A percentile compares a stretch with the other conserved stretches of the same genome.
These are phyloP conservation scores for Parafenestella ontariensis DNA, from an alignment of 2,329 filamentous ascomycete species.

Conservation along the genomic window DNA sequence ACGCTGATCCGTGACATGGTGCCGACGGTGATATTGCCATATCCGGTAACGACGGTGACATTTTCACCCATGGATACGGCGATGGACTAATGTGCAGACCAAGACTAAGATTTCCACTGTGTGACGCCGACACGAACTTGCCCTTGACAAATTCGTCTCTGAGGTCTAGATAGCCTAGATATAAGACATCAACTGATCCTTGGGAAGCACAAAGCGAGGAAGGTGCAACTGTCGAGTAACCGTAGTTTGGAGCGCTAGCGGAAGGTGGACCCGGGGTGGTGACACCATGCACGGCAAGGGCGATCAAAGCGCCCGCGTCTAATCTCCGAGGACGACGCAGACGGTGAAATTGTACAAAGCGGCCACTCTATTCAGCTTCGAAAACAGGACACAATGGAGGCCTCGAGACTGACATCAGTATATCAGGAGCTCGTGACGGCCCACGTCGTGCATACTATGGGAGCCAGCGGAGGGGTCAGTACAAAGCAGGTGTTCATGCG, in stretches of 20 bases:
- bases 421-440: too few relatives aligned
- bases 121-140: constrained; percentile 27
- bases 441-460: too few relatives aligned
- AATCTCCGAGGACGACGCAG: constrained; percentile 37
- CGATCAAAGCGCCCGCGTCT: constrained; percentile 27
- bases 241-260: constrained; percentile 1
- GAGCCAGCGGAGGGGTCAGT: too few relatives aligned
- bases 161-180: constrained; percentile 11
- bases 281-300: constrained; percentile 25
- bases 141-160: background rate
- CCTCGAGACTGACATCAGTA: background rate
- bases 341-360: constrained; percentile 19
- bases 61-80: constrained; percentile 5
- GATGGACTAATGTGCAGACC: constrained; percentile 1
- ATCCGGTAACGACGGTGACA: background rate
- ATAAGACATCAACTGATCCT: constrained; percentile 8
- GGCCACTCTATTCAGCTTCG: background rate
- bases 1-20: background rate
- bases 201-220: background rate
- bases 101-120: constrained; percentile 11
- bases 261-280: constrained; percentile 21
- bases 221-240: constrained; percentile 16
- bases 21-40: background rate
- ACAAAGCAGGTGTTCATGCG: background rate
- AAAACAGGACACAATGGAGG: background rate